These are phyloP conservation scores for Pseudoscleropodium purum DNA, from an alignment of 225 moss, liverwort and hornwort genomes.

Conservation along the genomic window DNA sequence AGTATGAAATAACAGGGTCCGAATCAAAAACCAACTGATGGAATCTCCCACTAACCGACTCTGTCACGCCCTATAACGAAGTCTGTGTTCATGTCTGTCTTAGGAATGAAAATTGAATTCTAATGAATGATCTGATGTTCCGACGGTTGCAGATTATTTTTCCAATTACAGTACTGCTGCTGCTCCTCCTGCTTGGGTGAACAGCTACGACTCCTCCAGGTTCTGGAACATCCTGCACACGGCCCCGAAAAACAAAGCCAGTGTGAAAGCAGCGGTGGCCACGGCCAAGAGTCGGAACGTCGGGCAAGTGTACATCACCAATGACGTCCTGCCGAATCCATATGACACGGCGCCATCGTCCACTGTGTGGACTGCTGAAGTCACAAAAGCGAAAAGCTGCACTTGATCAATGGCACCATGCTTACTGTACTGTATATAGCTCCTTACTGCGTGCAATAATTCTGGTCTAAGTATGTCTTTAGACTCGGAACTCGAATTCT, in stretches of 20 bases:
- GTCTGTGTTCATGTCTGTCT: background rate
- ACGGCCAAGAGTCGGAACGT: slow-evolving; percentile 12
- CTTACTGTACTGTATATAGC: background rate
- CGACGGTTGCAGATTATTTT: background rate
- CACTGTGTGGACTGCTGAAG: slow-evolving; percentile 9
- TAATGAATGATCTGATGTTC: background rate
- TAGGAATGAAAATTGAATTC: background rate
- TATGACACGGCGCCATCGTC: slow-evolving; percentile 3
- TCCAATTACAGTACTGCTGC: background rate
- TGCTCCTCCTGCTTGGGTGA: background rate
- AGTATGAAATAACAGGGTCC: background rate
- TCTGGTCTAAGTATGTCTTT: background rate
- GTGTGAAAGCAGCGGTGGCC: background rate
- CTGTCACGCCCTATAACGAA: background rate
- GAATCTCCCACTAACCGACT: background rate
- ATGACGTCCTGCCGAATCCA: slow-evolving; percentile 3
- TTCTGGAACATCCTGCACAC: slow-evolving; percentile 28
- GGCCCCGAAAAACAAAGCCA: background rate
- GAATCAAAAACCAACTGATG: background rate
- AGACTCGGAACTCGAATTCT: background rate
- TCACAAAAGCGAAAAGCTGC: background rate
- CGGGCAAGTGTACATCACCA: slow-evolving; percentile 19
- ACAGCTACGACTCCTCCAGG: background rate
- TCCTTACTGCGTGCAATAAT: background rate
- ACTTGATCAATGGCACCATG: background rate